phyloP scores from a whole-genome alignment of 768 basidiomycete genomes.

The Termitomyces titanicus region DNA sequence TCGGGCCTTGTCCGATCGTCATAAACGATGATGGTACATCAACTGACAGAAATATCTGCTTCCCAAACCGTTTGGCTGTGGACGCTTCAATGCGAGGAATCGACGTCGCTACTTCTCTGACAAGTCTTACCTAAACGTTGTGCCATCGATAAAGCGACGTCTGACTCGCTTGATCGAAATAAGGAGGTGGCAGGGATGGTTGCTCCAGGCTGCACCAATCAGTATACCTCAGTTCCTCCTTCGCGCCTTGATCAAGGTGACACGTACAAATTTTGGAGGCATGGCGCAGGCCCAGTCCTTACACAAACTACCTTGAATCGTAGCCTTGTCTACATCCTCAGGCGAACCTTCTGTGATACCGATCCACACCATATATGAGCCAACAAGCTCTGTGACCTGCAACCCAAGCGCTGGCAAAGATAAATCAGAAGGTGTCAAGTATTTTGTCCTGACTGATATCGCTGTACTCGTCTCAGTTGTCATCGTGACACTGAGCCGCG shows the following conservation, averaged over 20 bases:
- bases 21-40: constrained; percentile 44
- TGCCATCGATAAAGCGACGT: constrained; percentile 70
- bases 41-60: constrained; percentile 71
- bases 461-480: constrained; percentile 9
- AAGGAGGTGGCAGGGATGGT: constrained; percentile 55
- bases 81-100: constrained; percentile 14
- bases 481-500: constrained; percentile 10
- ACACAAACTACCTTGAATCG: constrained; percentile 52
- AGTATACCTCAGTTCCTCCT: constrained; percentile 6
- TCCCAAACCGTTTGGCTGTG: constrained; percentile 60
- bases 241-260: constrained; percentile 9
- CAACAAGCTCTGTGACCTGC: constrained; percentile 62
- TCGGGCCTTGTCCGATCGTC: constrained; percentile 44
- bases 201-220: constrained; percentile 25
- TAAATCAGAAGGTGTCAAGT: constrained; percentile 46
- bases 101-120: constrained; percentile 5
- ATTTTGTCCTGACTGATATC: constrained; percentile 38
- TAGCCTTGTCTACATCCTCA: constrained; percentile 45
- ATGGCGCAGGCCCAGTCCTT: constrained; percentile 84
- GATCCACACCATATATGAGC: constrained; percentile 82
- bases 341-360: constrained; percentile 50
- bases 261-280: constrained; percentile 46
- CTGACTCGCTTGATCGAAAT: constrained; percentile 58
- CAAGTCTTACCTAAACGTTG: constrained; percentile 66
- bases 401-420: constrained; percentile 57